Base-by-base conservation (phyloP, 495 filamentous ascomycete species). In the Talaromyces liani region DNA sequence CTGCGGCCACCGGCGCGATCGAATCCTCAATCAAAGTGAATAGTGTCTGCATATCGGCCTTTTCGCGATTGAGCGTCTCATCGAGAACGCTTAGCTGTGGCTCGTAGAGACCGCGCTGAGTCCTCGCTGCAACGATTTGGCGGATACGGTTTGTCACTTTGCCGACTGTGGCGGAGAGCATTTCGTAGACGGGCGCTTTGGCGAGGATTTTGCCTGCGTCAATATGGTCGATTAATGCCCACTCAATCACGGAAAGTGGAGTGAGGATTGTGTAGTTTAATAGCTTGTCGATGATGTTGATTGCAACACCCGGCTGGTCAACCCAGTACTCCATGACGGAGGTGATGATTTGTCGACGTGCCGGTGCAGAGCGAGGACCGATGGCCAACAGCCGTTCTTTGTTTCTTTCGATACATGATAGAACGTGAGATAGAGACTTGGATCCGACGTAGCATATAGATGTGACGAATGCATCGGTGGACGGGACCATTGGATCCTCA, bases 241-340 rank as follows among this genome's bases (percentile, higher is more conserved):
- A 99, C 70, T 93, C 85, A 63, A 97, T 81, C 49, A 99, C 92
- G 31, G 85, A 85, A 36, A 83, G 73, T 0, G 94, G 94, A 9
- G 85, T 89, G 7, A 99, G 82, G 65, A 99, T 95, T 39, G 89
- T 92, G 79, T 98, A 99, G 72, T 99, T 99, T 29, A 99, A 87
- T 4, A 99, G 82, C 77, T 97, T 98, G 79, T 99, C 94, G 62
- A 98, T 83, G 68, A 99, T 93, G 68, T 89, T 90, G 69, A 97
- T 88, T 33, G 92, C 95, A 49, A 96, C 87, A 34, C 94, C 94
- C 0, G 94, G 91, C 66, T 98, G 94, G 61, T 93, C 88, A 45
- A 82, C 82, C 94, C 94, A 99, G 78, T 97, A 98, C 14, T 87
- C 84, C 79, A 97, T 88, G 31, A 97, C 93, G 8, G 89, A 90